A percentile compares a stretch with the other conserved stretches of the same genome.
These are phyloP conservation scores for Arthrobotrys musiformis DNA, from an alignment of 2,329 filamentous ascomycete genomes.

Conservation along the genomic window DNA sequence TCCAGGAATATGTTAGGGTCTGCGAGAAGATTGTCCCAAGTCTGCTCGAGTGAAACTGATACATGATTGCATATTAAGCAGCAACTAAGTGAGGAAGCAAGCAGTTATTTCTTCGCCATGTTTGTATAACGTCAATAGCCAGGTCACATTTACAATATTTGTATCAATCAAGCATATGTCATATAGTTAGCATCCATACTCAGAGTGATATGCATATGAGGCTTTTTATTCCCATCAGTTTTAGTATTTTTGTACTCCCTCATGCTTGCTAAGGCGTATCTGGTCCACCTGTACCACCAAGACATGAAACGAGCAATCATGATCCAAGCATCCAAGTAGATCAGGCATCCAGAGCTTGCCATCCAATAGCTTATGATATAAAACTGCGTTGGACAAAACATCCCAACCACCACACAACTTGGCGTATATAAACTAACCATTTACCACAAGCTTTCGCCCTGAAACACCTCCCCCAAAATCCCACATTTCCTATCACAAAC, in stretches of 20 bases:
- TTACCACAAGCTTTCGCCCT: background rate
- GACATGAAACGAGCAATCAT: background rate
- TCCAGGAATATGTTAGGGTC: slow-evolving; percentile 66
- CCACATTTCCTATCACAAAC: background rate
- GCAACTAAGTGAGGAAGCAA: background rate
- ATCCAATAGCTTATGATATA: background rate
- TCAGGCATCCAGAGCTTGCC: background rate
- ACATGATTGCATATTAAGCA: too few species aligned
- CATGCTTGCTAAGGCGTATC: background rate
- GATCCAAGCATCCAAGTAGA: background rate
- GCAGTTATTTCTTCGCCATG: background rate
- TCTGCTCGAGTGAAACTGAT: slow-evolving; percentile 63
- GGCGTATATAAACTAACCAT: slow-evolving; percentile 8
- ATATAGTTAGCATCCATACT: background rate
- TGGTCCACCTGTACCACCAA: background rate
- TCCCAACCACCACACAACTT: slow-evolving; percentile 12
- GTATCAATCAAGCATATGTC: background rate
- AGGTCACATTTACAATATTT: background rate
- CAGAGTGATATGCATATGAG: background rate
- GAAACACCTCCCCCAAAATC: background rate
- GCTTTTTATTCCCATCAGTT: background rate
- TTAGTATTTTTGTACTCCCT: background rate
- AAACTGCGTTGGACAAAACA: slow-evolving; percentile 6
- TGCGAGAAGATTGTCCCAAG: slow-evolving; percentile 66
- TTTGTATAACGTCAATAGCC: background rate